phyloP scores from a whole-genome alignment of 768 basidiomycete genomes.

The Boletus rubropictus region DNA sequence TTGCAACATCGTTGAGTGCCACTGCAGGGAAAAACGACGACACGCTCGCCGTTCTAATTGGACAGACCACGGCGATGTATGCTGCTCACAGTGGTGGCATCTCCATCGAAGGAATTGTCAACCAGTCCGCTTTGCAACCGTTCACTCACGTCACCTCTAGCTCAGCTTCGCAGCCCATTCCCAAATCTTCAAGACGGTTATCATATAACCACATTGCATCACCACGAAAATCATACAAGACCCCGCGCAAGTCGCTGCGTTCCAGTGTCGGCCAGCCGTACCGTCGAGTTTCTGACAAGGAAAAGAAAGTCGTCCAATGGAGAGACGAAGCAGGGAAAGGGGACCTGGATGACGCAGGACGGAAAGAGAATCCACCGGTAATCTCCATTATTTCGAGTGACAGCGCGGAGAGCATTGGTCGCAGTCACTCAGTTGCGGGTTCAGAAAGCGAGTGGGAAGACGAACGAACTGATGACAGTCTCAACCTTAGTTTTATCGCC shows the following conservation, averaged over 20 bases:
- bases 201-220: slow-evolving; percentile 39
- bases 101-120: slow-evolving; percentile 45
- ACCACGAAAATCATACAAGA: slow-evolving; percentile 48
- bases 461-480: slow-evolving; percentile 76
- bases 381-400: slow-evolving; percentile 34
- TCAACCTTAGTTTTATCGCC: slow-evolving; percentile 50
- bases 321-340: slow-evolving; percentile 82
- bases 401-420: slow-evolving; percentile 28
- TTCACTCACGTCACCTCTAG: slow-evolving; percentile 44
- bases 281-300: slow-evolving; percentile 58
- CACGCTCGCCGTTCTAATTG: slow-evolving; percentile 60
- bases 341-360: slow-evolving; percentile 59
- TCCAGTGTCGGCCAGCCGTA: slow-evolving; percentile 58
- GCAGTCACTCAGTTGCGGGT: slow-evolving; percentile 44
- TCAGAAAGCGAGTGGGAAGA: slow-evolving; percentile 91
- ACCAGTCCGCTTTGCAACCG: slow-evolving; percentile 37
- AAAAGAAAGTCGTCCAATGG: slow-evolving; percentile 82
- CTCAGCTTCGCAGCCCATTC: slow-evolving; percentile 43
- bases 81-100: slow-evolving; percentile 32
- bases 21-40: slow-evolving; percentile 66
- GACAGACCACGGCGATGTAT: slow-evolving; percentile 61
- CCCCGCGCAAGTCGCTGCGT: slow-evolving; percentile 72
- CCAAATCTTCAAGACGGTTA: slow-evolving; percentile 38
- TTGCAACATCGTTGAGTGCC: slow-evolving; percentile 46
- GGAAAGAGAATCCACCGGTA: slow-evolving; percentile 19